Base-by-base conservation (phyloP, 139 green algal genomes). In the Chlamydomonas sp. region DNA sequence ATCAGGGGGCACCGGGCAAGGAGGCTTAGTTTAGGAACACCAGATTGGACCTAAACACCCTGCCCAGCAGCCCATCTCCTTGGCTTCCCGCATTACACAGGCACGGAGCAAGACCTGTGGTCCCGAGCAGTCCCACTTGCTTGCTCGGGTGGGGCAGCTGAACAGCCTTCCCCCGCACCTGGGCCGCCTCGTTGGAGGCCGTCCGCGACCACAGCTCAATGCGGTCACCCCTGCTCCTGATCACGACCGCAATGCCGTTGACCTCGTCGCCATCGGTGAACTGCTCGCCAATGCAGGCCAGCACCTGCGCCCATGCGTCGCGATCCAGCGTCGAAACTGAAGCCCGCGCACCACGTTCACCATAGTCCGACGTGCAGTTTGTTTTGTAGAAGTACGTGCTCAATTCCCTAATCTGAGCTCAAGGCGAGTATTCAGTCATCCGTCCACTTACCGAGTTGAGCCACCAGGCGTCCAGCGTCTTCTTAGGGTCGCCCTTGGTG, bases 201-300 rank as follows among this genome's bases (percentile, higher is more conserved):
- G 96, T 99, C 85, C 97, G 98, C 63, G 97, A 99, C 98, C 98
- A 99, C 20, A 99, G 69, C 85, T 96, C 94, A 73, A 99, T 95
- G 63, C 96, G 92, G 93, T 99, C 95, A 64, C 92, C 91, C 85
- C 95, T 96, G 63, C 92, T 85, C 0, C 98, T 91, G 61, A 99
- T 94, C 80, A 96, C 98, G n/a, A 99, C 96, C 69, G 98, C 97
- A 62, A 98, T 95, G 31, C 98, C 98, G 92, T 97, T 99, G 68
- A 99, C 95, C 87, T 99, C 98, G 8, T 98, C 96, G 9, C 96
- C 94, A 64, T 99, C 98, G 9, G 95, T 93, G 88, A 99, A 99
- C 94, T 99, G 98, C 94, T 99, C 98, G 31, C 98, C 98, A 59
- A 99, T 99, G 91, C 97, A 96, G n/a, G 95, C 97, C 77, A 99